These are phyloP conservation scores for Quercus gilva DNA, from an alignment of 306 rosid genomes.

Conservation along the genomic window DNA sequence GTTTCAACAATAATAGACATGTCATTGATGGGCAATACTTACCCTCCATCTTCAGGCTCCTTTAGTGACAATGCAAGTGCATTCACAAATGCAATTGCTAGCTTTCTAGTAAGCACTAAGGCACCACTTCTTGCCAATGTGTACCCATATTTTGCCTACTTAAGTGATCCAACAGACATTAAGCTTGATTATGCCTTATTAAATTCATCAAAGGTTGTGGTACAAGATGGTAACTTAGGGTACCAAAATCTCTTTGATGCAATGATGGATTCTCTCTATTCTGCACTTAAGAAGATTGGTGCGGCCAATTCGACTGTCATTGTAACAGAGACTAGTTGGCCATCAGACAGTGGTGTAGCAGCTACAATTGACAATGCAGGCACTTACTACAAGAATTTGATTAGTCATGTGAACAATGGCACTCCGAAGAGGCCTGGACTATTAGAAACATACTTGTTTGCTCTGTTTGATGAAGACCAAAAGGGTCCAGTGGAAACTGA, in stretches of 20 bases:
- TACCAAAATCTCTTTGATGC: conserved; percentile 54
- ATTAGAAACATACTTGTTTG: conserved; percentile 42
- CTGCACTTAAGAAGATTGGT: conserved; percentile 50
- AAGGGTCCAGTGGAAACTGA: conserved; percentile 19
- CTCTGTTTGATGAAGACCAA: conserved; percentile 41
- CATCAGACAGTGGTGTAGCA: conserved; percentile 38
- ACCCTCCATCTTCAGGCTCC: conserved; percentile 42
- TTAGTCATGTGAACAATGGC: conserved; percentile 42
- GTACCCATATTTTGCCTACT: conserved; percentile 51
- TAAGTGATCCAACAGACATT: background rate
- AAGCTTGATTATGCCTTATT: conserved; percentile 42
- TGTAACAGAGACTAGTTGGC: conserved; percentile 82
- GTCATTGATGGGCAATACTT: background rate
- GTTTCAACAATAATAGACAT: conserved; percentile 50
- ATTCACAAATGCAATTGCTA: conserved; percentile 37
- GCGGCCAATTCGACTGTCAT: conserved; percentile 36
- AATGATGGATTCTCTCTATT: conserved; percentile 44
- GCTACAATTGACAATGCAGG: conserved; percentile 35
- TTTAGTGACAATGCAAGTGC: conserved; percentile 20
- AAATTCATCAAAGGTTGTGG: conserved; percentile 19
- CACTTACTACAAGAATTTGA: conserved; percentile 46
- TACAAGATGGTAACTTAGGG: conserved; percentile 1
- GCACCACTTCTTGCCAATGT: conserved; percentile 69
- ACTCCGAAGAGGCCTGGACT: conserved; percentile 41
- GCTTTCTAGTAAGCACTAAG: conserved; percentile 29